Conservation (phyloP, 1,139 yeast species). For the Maudiozyma humilis region DNA sequence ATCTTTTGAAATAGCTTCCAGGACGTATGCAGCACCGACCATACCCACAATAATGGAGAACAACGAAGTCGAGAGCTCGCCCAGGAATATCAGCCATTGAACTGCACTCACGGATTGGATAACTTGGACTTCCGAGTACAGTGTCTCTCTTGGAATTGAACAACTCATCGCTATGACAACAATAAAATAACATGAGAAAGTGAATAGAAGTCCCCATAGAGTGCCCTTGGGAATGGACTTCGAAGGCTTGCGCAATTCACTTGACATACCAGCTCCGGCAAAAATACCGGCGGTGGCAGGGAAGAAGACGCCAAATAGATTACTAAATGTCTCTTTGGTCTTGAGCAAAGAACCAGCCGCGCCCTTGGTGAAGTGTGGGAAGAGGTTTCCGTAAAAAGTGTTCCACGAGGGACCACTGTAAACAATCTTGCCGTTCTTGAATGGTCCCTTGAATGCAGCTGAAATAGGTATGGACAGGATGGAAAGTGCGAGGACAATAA, state of each 20-base stretch:
- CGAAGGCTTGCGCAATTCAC: constrained; percentile 81
- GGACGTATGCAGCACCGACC: constrained; percentile 84
- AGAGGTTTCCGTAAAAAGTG: constrained; percentile 55
- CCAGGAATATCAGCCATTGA: constrained; percentile 65
- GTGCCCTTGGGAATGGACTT: constrained; percentile 88
- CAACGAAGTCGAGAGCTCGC: constrained; percentile 82
- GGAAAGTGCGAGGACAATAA: constrained; percentile 58
- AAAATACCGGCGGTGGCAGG: constrained; percentile 98
- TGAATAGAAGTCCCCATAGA: constrained; percentile 64
- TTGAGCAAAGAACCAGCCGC: constrained; percentile 82
- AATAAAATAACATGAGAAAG: constrained; percentile 62
- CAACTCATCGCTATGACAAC: constrained; percentile 76
- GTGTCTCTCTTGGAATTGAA: constrained; percentile 68
- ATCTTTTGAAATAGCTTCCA: constrained; percentile 88
- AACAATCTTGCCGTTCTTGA: constrained; percentile 40
- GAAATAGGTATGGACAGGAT: constrained; percentile 81
- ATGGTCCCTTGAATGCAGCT: constrained; percentile 52
- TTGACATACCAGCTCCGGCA: constrained; percentile 99
- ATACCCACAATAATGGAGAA: constrained; percentile 92
- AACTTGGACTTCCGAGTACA: constrained; percentile 71
- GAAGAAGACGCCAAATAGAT: constrained; percentile 87
- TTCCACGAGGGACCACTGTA: constrained; percentile 70
- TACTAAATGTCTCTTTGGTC: constrained; percentile 64
- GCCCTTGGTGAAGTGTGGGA: constrained; percentile 75
- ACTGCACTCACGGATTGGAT: constrained; percentile 72